Conservation (phyloP, 192 early-diverging fungal species). For the Helicostylum pulchrum region DNA sequence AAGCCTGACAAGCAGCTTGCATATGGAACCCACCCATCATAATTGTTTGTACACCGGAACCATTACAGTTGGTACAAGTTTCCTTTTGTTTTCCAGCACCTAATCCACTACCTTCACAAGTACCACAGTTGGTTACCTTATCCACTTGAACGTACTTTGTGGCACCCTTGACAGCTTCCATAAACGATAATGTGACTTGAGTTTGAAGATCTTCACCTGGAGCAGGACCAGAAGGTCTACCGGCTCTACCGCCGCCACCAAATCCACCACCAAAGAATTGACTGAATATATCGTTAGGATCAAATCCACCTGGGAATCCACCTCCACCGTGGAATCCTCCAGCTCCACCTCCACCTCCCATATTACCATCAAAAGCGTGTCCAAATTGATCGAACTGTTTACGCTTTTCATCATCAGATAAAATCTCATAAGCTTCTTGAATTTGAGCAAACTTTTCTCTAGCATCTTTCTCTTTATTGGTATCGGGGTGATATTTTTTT, state of each 20-base stretch:
- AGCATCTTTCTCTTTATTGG: conserved; percentile 87
- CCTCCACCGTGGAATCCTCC: conserved; percentile 52
- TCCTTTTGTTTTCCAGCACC: conserved; percentile 71
- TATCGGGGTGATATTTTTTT: conserved; percentile 97
- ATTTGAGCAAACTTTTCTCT: conserved; percentile 98
- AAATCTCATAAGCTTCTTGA: conserved; percentile 94
- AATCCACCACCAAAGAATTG: conserved; percentile 39
- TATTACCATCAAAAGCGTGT: conserved; percentile 29
- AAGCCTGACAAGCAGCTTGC: conserved; percentile 76
- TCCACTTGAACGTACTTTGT: conserved; percentile 64
- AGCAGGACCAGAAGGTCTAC: conserved; percentile 16
- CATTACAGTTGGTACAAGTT: conserved; percentile 73
- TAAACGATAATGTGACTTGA: conserved; percentile 72
- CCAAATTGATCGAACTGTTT: conserved; percentile 93
- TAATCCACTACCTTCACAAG: conserved; percentile 79
- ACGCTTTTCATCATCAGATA: conserved; percentile 91
- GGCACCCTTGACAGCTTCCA: conserved; percentile 86
- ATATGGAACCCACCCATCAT: conserved; percentile 88
- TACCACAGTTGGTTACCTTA: conserved; percentile 66
- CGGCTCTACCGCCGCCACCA: conserved; percentile 38
- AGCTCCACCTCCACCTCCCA: conserved; percentile 26
- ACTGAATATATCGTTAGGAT: conserved; percentile 38
- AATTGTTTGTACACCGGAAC: conserved; percentile 81
- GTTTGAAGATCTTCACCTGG: conserved; percentile 66
- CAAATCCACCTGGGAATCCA: conserved; percentile 60